These are phyloP conservation scores for Suillus brevipes DNA, from an alignment of 768 basidiomycete genomes.

Conservation along the genomic window DNA sequence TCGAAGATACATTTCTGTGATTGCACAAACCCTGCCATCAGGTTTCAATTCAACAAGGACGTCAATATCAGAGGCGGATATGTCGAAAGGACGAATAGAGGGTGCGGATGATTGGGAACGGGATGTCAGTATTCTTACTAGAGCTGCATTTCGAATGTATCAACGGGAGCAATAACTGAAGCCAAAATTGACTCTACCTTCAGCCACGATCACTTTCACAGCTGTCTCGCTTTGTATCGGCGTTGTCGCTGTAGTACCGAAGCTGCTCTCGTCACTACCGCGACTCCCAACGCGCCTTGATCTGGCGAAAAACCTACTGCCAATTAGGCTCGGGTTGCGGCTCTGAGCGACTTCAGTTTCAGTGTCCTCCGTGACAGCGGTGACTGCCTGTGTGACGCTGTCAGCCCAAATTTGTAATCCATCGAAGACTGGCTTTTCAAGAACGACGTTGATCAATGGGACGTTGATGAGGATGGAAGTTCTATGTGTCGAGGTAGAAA, in stretches of 20 bases:
- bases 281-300: conserved; percentile 38
- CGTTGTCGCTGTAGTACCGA: conserved; percentile 32
- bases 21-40: conserved; percentile 60
- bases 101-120: conserved; percentile 33
- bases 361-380: conserved; percentile 28
- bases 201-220: conserved; percentile 49
- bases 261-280: conserved; percentile 43
- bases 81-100: conserved; percentile 49
- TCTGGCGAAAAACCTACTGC: conserved; percentile 73
- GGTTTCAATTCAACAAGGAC: conserved; percentile 66
- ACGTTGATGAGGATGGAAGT: conserved; percentile 38
- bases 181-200: conserved; percentile 33
- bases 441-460: conserved; percentile 60
- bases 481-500: conserved; percentile 9
- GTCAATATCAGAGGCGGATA: conserved; percentile 63
- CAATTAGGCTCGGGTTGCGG: conserved; percentile 67
- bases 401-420: conserved; percentile 87
- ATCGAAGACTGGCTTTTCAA: conserved; percentile 70
- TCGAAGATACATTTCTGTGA: conserved; percentile 7
- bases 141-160: conserved; percentile 25
- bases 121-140: conserved; percentile 52
- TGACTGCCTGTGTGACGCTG: conserved; percentile 74
- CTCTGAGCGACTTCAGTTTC: conserved; percentile 39
- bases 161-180: background rate
- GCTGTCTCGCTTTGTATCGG: conserved; percentile 40